These are phyloP conservation scores for Tylopilus orsonianus DNA, from an alignment of 1,284 basidiomycete species.

Conservation along the genomic window DNA sequence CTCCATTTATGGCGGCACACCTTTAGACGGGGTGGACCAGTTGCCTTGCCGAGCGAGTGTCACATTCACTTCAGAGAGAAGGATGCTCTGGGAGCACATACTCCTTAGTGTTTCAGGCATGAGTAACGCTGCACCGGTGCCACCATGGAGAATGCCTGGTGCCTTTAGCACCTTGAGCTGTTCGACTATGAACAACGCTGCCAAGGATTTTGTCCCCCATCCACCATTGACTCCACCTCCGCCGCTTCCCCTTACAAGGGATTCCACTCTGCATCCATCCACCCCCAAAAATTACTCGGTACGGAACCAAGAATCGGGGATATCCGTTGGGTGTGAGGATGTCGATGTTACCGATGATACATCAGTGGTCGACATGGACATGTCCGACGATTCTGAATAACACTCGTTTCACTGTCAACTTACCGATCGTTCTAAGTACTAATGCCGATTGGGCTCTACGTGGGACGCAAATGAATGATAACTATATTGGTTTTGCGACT, in stretches of 20 bases:
- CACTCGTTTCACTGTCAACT: neutral
- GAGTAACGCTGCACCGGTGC: constrained; percentile 3
- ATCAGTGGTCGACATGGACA: constrained; percentile 28
- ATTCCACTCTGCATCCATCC: constrained; percentile 3
- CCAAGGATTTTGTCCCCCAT: constrained; percentile 13
- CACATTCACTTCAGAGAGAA: constrained; percentile 41
- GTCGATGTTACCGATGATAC: constrained; percentile 7
- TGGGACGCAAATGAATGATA: constrained; percentile 5
- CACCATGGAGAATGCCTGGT: constrained; percentile 29
- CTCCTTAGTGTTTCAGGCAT: constrained; percentile 16
- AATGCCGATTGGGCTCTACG: too few species aligned
- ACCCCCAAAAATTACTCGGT: constrained; percentile 12
- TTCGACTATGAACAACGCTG: neutral
- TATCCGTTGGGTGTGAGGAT: neutral
- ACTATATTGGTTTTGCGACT: constrained; percentile 9
- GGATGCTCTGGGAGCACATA: constrained; percentile 42
- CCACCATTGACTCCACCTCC: constrained; percentile 30
- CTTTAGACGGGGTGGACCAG: constrained; percentile 34
- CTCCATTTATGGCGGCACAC: constrained; percentile 47
- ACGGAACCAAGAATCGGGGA: neutral
- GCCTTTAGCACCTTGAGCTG: constrained; percentile 7
- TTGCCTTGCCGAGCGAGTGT: constrained; percentile 28
- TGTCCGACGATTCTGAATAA: constrained; percentile 30
- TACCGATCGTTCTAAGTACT: too few species aligned
- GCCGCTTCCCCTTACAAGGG: constrained; percentile 24